Percentiles rank a stretch among this genome's conserved stretches.
Conservation (phyloP, 495 filamentous ascomycete genomes). For the Neurospora sp. region DNA sequence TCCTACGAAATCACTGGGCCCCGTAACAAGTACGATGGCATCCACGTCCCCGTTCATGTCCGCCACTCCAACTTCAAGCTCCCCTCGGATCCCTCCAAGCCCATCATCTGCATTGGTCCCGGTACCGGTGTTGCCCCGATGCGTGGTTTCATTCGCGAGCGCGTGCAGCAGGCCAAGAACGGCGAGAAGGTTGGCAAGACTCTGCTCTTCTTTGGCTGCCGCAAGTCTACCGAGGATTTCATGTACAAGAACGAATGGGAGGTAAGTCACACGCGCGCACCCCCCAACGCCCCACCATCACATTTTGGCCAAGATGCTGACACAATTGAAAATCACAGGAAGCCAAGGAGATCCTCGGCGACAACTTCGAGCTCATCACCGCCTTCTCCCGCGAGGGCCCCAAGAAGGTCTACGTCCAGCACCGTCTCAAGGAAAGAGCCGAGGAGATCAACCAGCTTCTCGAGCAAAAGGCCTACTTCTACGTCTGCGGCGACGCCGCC, state of each 20-base stretch:
- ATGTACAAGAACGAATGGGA: constrained; percentile 88
- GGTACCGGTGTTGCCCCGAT: constrained; percentile 97
- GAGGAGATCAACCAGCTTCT: constrained; percentile 81
- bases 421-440: constrained; percentile 73
- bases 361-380: constrained; percentile 75
- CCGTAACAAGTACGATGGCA: constrained; percentile 92
- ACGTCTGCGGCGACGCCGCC: constrained; percentile 95
- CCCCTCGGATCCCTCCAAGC: constrained; percentile 86
- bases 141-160: constrained; percentile 89
- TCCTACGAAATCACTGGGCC: constrained; percentile 86
- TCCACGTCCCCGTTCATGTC: constrained; percentile 91
- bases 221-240: constrained; percentile 77
- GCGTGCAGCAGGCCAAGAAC: constrained; percentile 64
- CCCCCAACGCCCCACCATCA: too few species aligned
- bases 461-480: constrained; percentile 82
- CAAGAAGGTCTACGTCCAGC: constrained; percentile 95
- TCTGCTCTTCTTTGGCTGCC: constrained; percentile 89
- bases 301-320: background rate
- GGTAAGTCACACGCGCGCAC: constrained; percentile 43
- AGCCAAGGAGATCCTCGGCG: constrained; percentile 71
- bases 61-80: constrained; percentile 99
- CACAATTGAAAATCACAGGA: constrained; percentile 37
- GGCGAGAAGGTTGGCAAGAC: constrained; percentile 84
- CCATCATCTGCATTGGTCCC: constrained; percentile 91
- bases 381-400: constrained; percentile 83